Evolutionary conservation across 192 early-diverging fungal genomes (phyloP).

Genomic region (Coemansia erecta): DNA sequence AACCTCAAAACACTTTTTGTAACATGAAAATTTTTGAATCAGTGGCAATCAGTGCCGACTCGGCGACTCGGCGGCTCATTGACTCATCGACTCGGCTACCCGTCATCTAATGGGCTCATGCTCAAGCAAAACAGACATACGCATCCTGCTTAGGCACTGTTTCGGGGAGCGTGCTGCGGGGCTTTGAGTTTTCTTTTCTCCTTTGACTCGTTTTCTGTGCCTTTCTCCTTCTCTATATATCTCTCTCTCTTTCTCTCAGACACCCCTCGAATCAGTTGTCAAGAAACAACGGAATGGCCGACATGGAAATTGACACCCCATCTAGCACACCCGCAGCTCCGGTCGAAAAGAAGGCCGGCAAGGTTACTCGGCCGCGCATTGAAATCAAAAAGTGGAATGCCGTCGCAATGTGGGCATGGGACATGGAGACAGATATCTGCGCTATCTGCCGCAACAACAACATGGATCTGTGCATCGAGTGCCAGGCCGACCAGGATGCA

Average conservation of each 20-base stretch:
- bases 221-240: not conserved
- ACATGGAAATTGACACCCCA: constrained; percentile 15
- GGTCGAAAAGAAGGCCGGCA: not conserved
- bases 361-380: constrained; percentile 69
- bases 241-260: not conserved
- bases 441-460: constrained; percentile 99
- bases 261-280: not conserved
- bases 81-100: not conserved
- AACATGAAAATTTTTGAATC: not conserved
- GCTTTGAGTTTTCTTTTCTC: too few species aligned
- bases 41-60: not conserved
- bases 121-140: too few species aligned
- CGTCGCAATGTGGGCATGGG: constrained; percentile 98
- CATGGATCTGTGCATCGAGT: constrained; percentile 99
- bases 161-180: too few species aligned
- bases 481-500: constrained; percentile 95
- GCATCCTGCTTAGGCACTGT: too few species aligned
- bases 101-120: not conserved
- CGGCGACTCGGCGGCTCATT: not conserved
- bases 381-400: constrained; percentile 99
- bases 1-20: not conserved
- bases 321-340: constrained; percentile 2
- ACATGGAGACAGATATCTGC: constrained; percentile 97
- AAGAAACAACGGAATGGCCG: constrained; percentile 6
- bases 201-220: too few species aligned